Conservation (phyloP, 2,329 filamentous ascomycete genomes). For the Arthrobotrys iridis region DNA sequence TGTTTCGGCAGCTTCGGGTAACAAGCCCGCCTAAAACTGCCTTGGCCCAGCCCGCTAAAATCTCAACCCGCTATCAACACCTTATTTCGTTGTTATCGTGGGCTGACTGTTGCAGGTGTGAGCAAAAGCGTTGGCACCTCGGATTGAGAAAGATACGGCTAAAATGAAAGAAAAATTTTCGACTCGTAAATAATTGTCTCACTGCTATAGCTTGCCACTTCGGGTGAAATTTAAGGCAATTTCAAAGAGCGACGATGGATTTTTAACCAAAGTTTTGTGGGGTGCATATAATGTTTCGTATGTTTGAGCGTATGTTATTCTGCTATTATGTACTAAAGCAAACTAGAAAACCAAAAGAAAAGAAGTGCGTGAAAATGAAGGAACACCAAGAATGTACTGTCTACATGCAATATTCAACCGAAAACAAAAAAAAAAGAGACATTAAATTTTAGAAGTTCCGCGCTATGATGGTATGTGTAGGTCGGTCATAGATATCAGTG, state of each 20-base stretch:
- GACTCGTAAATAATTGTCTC: constrained; percentile 3
- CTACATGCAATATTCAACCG: too few relatives aligned
- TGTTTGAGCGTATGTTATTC: too few relatives aligned
- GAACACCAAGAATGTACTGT: not conserved
- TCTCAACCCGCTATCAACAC: constrained; percentile 29
- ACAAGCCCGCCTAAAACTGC: constrained; percentile 19
- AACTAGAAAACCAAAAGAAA: too few relatives aligned
- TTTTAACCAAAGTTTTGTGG: too few relatives aligned
- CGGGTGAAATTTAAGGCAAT: not conserved
- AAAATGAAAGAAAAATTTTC: not conserved
- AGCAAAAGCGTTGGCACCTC: too few relatives aligned
- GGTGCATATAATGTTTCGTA: too few relatives aligned
- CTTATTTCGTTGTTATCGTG: constrained; percentile 2
- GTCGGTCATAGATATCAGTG: not conserved
- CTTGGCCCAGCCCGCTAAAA: constrained; percentile 13
- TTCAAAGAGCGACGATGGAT: not conserved
- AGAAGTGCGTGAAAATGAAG: too few relatives aligned
- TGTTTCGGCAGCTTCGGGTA: constrained; percentile 36
- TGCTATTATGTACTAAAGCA: too few relatives aligned
- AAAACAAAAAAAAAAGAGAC: not conserved
- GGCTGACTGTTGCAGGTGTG: not conserved
- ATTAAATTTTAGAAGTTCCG: not conserved
- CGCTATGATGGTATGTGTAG: not conserved
- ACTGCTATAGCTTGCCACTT: not conserved
- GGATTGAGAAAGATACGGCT: not conserved